These are phyloP conservation scores for Rhodotorula glutinis DNA, from an alignment of 1,284 basidiomycete genomes.

Conservation along the genomic window DNA sequence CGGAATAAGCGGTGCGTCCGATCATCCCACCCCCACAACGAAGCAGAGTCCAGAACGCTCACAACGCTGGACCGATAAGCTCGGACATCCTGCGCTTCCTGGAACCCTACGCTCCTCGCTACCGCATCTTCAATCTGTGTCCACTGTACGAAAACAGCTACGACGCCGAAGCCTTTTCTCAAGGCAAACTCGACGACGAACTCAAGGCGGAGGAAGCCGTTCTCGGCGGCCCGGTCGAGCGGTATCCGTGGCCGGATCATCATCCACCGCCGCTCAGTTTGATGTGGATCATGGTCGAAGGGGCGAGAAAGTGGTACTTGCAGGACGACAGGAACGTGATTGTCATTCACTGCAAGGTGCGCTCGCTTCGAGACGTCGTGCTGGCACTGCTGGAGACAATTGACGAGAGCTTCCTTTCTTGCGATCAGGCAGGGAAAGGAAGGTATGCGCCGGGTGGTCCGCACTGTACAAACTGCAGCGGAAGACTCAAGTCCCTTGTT, in stretches of 20 bases:
- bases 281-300: conserved; percentile 69
- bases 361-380: neutral
- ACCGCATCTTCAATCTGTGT: conserved; percentile 77
- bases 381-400: neutral
- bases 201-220: neutral
- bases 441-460: neutral
- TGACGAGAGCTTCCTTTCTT: no score
- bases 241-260: conserved; percentile 39
- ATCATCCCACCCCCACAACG: neutral
- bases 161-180: conserved; percentile 51
- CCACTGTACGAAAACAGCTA: conserved; percentile 52
- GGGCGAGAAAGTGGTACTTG: conserved; percentile 73
- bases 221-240: conserved; percentile 50
- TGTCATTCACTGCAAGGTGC: conserved; percentile 76
- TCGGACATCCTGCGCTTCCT: conserved; percentile 76
- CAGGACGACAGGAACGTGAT: conserved; percentile 67
- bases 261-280: conserved; percentile 74
- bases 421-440: conserved; percentile 35
- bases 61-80: neutral
- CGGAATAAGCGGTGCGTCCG: conserved; percentile 61
- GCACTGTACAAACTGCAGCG: neutral
- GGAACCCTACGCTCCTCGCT: conserved; percentile 69
- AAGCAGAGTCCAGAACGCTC: no score
- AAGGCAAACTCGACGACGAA: conserved; percentile 53
- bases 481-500: neutral